Conservation (phyloP, 116 monocot species). For the Papilionanthe hybrid region DNA sequence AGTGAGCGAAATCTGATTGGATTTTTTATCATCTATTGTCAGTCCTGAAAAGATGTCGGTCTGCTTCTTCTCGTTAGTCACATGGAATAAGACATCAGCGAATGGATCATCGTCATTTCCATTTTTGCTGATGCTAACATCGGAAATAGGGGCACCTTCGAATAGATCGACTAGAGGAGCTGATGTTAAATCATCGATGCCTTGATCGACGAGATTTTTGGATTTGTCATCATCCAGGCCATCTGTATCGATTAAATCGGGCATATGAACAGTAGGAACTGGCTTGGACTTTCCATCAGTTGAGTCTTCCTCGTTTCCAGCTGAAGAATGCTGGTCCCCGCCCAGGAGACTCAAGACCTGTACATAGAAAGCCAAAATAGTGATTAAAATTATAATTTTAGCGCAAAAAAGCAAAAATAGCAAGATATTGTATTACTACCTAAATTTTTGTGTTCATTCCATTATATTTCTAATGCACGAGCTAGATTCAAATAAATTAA, state of each 20-base stretch:
- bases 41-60: constrained; percentile 77
- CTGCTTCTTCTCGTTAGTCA: constrained; percentile 36
- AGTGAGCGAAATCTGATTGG: constrained; percentile 4
- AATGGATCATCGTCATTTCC: constrained; percentile 63
- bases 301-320: constrained; percentile 22
- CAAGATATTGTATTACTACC: background rate
- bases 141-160: constrained; percentile 28
- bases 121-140: constrained; percentile 22
- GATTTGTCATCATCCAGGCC: constrained; percentile 34
- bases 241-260: constrained; percentile 89
- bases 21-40: constrained; percentile 49
- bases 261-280: constrained; percentile 48
- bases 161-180: constrained; percentile 61
- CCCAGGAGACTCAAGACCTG: constrained; percentile 73
- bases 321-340: constrained; percentile 41
- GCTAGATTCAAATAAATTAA: background rate
- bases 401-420: background rate
- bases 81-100: constrained; percentile 87
- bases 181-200: constrained; percentile 19
- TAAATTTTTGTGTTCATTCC: too few relatives aligned
- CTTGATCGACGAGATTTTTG: constrained; percentile 26
- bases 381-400: background rate
- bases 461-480: background rate
- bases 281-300: constrained; percentile 29
- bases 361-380: constrained; percentile 7